Percentiles rank a stretch among this genome's conserved stretches.
Conservation (phyloP, 2,329 filamentous ascomycete genomes). For the Monosporascus sp. region DNA sequence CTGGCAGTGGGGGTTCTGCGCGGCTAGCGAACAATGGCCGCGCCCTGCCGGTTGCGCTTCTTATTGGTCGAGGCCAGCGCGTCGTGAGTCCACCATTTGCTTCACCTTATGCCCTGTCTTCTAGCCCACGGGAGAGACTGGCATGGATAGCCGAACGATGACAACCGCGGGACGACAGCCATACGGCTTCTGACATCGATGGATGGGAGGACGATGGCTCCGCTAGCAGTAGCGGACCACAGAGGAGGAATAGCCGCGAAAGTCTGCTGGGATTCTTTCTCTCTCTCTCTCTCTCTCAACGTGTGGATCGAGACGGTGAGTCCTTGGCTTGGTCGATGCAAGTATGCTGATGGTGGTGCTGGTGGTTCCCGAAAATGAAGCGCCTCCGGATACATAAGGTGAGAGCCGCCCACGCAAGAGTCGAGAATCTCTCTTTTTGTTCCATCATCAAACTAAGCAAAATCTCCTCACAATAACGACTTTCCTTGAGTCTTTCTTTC, state of each 20-base stretch:
- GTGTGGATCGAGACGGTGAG: not conserved
- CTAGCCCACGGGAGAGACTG: not conserved
- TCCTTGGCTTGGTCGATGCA: not conserved
- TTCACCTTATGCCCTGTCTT: conserved; percentile 9
- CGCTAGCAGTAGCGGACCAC: not conserved
- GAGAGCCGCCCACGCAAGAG: conserved; percentile 3
- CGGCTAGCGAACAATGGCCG: not conserved
- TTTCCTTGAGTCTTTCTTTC: conserved; percentile 26
- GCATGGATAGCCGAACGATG: not conserved
- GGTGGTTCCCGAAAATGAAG: not conserved
- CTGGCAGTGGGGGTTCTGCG: not conserved
- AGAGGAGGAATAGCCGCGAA: not conserved
- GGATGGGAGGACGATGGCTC: no score
- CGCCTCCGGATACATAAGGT: conserved; percentile 18
- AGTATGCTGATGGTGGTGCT: not conserved
- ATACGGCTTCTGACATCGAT: no score
- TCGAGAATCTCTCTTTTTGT: conserved; percentile 7
- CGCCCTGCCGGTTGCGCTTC: not conserved
- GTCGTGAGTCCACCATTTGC: conserved; percentile 22
- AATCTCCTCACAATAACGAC: conserved; percentile 11
- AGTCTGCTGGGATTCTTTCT: not conserved
- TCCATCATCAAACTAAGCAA: conserved; percentile 14
- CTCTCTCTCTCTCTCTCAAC: not conserved
- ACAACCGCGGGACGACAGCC: not conserved
- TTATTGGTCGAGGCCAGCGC: conserved; percentile 22